phyloP scores from a whole-genome alignment of 495 filamentous ascomycete genomes.

The Penicillium desertorum region DNA sequence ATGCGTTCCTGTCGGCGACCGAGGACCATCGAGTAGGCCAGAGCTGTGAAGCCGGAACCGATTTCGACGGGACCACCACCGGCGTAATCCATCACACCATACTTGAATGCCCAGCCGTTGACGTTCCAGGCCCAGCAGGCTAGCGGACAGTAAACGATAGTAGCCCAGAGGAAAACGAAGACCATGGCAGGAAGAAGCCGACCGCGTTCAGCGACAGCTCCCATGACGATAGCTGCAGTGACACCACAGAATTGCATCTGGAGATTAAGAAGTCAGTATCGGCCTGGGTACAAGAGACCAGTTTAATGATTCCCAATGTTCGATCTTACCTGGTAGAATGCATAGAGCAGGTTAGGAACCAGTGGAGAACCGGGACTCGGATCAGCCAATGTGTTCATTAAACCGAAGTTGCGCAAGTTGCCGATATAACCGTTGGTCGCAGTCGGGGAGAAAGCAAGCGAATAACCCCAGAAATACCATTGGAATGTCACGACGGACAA shows the following conservation, averaged over 20 bases:
- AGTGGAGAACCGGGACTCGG: slow-evolving; percentile 64
- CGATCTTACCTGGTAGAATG: slow-evolving; percentile 64
- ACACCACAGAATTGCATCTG: slow-evolving; percentile 96
- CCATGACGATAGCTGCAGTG: slow-evolving; percentile 90
- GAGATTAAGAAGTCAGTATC: not conserved
- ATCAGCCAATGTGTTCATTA: slow-evolving; percentile 62
- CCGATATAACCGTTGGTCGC: slow-evolving; percentile 68
- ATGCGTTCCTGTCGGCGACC: slow-evolving; percentile 98
- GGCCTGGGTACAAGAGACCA: not conserved
- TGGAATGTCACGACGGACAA: slow-evolving; percentile 67
- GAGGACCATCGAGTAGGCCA: slow-evolving; percentile 94
- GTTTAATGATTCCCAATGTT: not conserved
- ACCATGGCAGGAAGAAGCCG: slow-evolving; percentile 94
- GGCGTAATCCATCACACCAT: slow-evolving; percentile 94
- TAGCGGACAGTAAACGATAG: slow-evolving; percentile 93
- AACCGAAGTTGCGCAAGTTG: slow-evolving; percentile 62
- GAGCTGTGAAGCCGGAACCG: slow-evolving; percentile 84
- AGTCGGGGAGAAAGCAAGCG: slow-evolving; percentile 63
- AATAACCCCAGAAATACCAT: slow-evolving; percentile 77
- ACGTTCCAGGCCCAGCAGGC: slow-evolving; percentile 95
- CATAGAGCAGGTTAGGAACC: slow-evolving; percentile 62
- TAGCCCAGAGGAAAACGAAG: slow-evolving; percentile 94
- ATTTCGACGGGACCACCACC: slow-evolving; percentile 98
- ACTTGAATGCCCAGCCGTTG: slow-evolving; percentile 90
- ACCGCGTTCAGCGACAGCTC: slow-evolving; percentile 89